Conservation (phyloP, 495 filamentous ascomycete species). For the Articulospora tetracladia region DNA sequence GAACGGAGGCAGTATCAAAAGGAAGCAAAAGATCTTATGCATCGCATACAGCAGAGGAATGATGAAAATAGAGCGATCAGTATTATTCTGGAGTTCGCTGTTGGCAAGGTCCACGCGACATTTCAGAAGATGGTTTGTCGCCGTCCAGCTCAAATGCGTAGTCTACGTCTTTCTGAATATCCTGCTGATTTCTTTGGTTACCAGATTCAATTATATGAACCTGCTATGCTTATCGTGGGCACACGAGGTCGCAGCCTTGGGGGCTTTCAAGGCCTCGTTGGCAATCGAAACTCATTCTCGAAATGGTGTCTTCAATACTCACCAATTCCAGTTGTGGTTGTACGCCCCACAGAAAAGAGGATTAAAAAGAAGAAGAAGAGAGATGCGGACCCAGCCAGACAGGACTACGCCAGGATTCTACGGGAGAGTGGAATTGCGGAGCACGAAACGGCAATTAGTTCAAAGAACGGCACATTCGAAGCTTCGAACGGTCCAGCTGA, state of each 20-base stretch:
- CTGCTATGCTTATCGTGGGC: constrained; percentile 91
- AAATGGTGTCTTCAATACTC: constrained; percentile 97
- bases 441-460: constrained; percentile 39
- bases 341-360: constrained; percentile 84
- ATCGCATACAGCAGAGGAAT: constrained; percentile 82
- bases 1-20: constrained; percentile 73
- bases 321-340: constrained; percentile 95
- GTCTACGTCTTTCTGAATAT: neutral
- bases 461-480: constrained; percentile 39
- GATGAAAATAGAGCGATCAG: constrained; percentile 80
- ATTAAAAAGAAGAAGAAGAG: constrained; percentile 91
- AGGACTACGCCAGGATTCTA: constrained; percentile 77
- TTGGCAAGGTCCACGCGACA: constrained; percentile 87
- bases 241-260: constrained; percentile 83
- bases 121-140: constrained; percentile 80
- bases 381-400: constrained; percentile 69
- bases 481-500: constrained; percentile 43
- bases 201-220: constrained; percentile 91
- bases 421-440: constrained; percentile 56
- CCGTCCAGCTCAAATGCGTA: neutral
- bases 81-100: constrained; percentile 81
- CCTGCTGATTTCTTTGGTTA: constrained; percentile 11
- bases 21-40: constrained; percentile 72
- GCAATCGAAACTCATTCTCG: constrained; percentile 77
- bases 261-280: constrained; percentile 85